phyloP scores from a whole-genome alignment of 768 basidiomycete genomes.

The Lepiota venenata region DNA sequence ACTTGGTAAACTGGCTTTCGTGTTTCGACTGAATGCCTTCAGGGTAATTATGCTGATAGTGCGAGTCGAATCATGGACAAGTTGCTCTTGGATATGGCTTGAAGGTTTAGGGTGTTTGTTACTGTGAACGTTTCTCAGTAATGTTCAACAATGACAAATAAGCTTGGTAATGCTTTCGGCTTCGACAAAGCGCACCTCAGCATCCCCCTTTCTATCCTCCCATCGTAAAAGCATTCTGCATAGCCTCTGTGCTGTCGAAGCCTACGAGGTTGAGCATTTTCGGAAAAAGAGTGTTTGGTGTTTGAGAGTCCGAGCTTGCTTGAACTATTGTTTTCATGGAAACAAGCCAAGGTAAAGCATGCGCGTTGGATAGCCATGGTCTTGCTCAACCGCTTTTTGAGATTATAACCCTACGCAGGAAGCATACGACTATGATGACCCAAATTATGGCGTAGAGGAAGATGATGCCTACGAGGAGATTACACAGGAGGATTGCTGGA shows the following conservation, averaged over 20 bases:
- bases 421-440: conserved; percentile 57
- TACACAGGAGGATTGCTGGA: conserved; percentile 93
- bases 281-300: neutral
- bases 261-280: neutral
- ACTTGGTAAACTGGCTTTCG: conserved; percentile 7
- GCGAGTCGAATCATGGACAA: conserved; percentile 44
- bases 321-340: conserved; percentile 13
- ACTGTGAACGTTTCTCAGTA: conserved; percentile 2
- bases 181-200: neutral
- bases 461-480: conserved; percentile 71
- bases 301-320: neutral
- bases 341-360: conserved; percentile 52
- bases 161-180: conserved; percentile 23
- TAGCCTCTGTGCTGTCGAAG: neutral
- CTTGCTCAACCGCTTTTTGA: conserved; percentile 35
- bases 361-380: conserved; percentile 18
- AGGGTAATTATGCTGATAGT: conserved; percentile 53
- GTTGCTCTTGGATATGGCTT: conserved; percentile 12
- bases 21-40: conserved; percentile 11
- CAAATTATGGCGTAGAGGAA: conserved; percentile 52
- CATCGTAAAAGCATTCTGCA: neutral
- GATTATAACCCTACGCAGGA: conserved; percentile 49
- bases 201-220: neutral
- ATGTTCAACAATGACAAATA: conserved; percentile 27
- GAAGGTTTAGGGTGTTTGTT: neutral